These are phyloP conservation scores for Colletotrichum tabaci DNA, from an alignment of 2,329 filamentous ascomycete species.

Conservation along the genomic window DNA sequence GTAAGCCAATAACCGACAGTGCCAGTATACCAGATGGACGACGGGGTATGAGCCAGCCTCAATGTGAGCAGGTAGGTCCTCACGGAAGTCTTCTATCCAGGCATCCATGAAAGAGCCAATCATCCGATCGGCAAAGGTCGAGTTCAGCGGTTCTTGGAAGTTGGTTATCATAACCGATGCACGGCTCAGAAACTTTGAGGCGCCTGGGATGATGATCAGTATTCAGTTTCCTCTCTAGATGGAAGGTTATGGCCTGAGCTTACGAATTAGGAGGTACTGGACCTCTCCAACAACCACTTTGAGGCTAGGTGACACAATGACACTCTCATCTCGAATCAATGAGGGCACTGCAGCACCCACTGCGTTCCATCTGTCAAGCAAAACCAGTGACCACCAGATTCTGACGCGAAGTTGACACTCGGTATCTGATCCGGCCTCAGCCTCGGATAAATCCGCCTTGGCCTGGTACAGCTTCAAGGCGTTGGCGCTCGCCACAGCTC, in stretches of 20 bases:
- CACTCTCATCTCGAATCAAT: slow-evolving; percentile 74
- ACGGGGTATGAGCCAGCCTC: slow-evolving; percentile 67
- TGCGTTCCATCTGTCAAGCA: slow-evolving; percentile 82
- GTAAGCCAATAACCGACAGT: slow-evolving; percentile 75
- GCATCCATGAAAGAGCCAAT: slow-evolving; percentile 67
- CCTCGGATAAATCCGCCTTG: slow-evolving; percentile 55
- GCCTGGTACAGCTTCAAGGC: slow-evolving; percentile 72
- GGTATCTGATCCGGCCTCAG: slow-evolving; percentile 69
- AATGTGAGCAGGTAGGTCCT: slow-evolving; percentile 72
- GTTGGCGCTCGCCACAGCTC: slow-evolving; percentile 77
- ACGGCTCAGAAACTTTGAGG: slow-evolving; percentile 69
- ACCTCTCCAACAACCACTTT: slow-evolving; percentile 73
- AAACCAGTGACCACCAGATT: slow-evolving; percentile 80
- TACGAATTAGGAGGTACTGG: slow-evolving; percentile 76
- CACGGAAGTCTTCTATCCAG: slow-evolving; percentile 76
- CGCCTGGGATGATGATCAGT: slow-evolving; percentile 54
- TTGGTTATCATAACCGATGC: slow-evolving; percentile 56
- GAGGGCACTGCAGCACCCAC: slow-evolving; percentile 75
- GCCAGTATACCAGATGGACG: slow-evolving; percentile 79
- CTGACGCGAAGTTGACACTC: slow-evolving; percentile 74
- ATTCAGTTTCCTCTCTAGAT: not conserved
- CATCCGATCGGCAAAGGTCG: slow-evolving; percentile 46
- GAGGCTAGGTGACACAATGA: slow-evolving; percentile 73
- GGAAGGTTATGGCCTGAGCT: slow-evolving; percentile 53
- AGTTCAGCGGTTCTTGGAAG: slow-evolving; percentile 34